Evolutionary conservation across 805 yeast genomes (phyloP).

Genomic region (Myxozyma mucilagina): DNA sequence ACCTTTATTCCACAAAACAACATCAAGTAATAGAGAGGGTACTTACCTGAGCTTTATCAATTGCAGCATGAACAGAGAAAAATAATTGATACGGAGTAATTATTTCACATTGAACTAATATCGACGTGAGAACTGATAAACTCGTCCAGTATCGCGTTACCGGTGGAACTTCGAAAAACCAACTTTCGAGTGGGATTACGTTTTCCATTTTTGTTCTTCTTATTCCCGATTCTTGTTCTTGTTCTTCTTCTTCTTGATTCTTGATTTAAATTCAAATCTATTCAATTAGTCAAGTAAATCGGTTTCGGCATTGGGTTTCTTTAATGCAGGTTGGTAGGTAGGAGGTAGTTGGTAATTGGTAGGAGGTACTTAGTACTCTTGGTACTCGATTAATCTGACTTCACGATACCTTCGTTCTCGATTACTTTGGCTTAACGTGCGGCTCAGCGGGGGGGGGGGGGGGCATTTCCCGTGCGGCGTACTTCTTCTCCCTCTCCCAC

Average conservation of each 20-base stretch:
- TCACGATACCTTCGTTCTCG: no score
- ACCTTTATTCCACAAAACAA: not conserved
- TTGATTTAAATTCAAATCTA: no score
- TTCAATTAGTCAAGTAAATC: no score
- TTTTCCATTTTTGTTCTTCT: conserved; percentile 12
- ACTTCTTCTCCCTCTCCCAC: no score
- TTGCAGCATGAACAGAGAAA: conserved; percentile 43
- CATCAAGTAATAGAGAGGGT: not conserved
- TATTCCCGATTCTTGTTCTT: not conserved
- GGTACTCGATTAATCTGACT: no score
- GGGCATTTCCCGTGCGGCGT: no score
- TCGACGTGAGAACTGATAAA: conserved; percentile 40
- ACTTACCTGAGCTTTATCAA: conserved; percentile 37
- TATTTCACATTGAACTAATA: conserved; percentile 43
- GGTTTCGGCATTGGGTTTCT: no score
- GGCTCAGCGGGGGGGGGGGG: no score
- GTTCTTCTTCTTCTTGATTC: not conserved
- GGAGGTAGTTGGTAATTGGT: no score
- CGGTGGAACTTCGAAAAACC: conserved; percentile 49
- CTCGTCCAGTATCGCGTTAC: conserved; percentile 47
- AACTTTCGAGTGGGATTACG: conserved; percentile 42
- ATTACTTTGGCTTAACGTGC: no score
- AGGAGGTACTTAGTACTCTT: no score
- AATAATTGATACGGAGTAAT: conserved; percentile 41
- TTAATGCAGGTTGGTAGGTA: no score